phyloP scores from a whole-genome alignment of 768 basidiomycete genomes.

The Russula abietina region DNA sequence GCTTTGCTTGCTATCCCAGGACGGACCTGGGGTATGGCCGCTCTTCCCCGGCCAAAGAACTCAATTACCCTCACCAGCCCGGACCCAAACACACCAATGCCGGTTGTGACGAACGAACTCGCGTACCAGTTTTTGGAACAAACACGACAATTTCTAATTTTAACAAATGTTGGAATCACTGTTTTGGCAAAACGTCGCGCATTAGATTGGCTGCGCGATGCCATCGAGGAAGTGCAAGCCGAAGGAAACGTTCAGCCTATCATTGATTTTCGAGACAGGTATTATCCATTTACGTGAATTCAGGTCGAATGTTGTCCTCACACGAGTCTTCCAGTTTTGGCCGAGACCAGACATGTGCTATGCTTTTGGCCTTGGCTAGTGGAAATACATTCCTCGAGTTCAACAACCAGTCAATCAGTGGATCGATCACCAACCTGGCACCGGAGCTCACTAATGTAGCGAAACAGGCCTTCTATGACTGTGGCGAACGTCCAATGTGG shows the following conservation, averaged over 20 bases:
- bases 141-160: constrained; percentile 74
- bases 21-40: constrained; percentile 76
- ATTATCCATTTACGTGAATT: background rate
- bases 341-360: constrained; percentile 85
- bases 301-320: constrained; percentile 16
- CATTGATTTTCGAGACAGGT: constrained; percentile 76
- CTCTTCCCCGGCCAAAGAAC: constrained; percentile 37
- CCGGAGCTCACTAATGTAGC: constrained; percentile 64
- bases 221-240: constrained; percentile 75
- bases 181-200: constrained; percentile 77
- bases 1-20: constrained; percentile 75
- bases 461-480: constrained; percentile 83
- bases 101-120: constrained; percentile 68
- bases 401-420: constrained; percentile 40
- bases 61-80: constrained; percentile 32
- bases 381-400: constrained; percentile 75
- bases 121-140: constrained; percentile 73
- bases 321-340: constrained; percentile 57
- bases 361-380: constrained; percentile 81
- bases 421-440: constrained; percentile 46
- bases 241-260: constrained; percentile 75
- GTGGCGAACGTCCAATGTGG: constrained; percentile 80
- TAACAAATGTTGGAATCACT: constrained; percentile 82
- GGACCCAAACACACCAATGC: constrained; percentile 37
- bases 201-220: constrained; percentile 75